Base-by-base conservation (phyloP, 2,329 filamentous ascomycete species). In the Volutella citrinella region DNA sequence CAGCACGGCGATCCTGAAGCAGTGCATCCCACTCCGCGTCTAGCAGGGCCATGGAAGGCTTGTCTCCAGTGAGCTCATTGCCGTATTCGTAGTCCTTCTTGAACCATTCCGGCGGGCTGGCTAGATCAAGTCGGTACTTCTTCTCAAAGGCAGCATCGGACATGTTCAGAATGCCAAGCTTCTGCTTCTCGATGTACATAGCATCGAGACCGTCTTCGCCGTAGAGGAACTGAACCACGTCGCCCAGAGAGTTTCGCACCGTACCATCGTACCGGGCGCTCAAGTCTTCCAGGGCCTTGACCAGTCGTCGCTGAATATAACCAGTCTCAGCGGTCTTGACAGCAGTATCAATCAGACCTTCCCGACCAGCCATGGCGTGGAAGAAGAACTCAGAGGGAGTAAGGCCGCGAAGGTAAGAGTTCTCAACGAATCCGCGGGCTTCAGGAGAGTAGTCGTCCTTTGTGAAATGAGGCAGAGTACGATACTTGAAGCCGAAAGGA, bases 361-460 rank as follows among this genome's bases (percentile, higher is more conserved):
- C 93, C 72, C 93, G 82, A 88, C 93, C 93, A 74, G 93, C 93
- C 93, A 98, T 98, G 58, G 93, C 93, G 77, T 98, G 93, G 76
- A 98, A 98, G 72, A 96, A 98, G 69, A 98, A 98, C 52, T 98
- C 93, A 1, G 87, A 84, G 0, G 93, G 93, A 1, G 94, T 98
- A 39, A 98, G 70, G 36, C 93, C 93, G 71, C 93, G 87, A 10
- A 98, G 78, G 54, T 98, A 98, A 0, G 93, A 98, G 67, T 98
- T 98, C 65, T 98, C 93, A 14, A 98, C 93, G 57, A 98, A 98
- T 25, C 93, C 93, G 69, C 93, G 84, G 27, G 93, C 91, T 60
- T 96, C 90, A 10, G 93, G 89, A 14, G 91, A 97, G 64, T 97
- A 98, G 62, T 98, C 94, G 54, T 98, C 94, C 71, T 98, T 98